phyloP scores from a whole-genome alignment of 164 flowering plant genomes.

The Tetracentron sinense region DNA sequence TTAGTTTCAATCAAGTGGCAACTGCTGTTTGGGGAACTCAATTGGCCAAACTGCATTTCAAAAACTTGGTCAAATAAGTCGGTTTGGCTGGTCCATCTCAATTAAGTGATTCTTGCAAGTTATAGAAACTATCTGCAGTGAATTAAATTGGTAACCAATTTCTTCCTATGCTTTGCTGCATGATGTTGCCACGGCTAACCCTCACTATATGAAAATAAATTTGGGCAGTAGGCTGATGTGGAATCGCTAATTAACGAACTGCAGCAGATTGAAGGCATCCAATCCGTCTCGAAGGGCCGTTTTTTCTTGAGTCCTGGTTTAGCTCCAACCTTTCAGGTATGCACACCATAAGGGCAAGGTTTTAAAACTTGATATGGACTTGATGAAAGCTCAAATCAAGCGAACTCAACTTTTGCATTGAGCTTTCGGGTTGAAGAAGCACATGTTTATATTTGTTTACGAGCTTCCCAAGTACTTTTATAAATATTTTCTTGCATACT shows the following conservation, averaged over 20 bases:
- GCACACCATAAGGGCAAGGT: too few species aligned
- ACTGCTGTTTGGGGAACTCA: not conserved
- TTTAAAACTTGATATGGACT: not conserved
- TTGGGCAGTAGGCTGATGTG: constrained; percentile 87
- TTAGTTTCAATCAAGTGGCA: too few species aligned
- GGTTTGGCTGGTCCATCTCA: not conserved
- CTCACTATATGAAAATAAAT: constrained; percentile 8
- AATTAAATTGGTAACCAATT: not conserved
- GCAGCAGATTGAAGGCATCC: constrained; percentile 58
- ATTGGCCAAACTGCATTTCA: not conserved
- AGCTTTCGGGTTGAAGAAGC: not conserved
- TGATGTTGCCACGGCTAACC: not conserved
- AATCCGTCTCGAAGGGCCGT: constrained; percentile 78
- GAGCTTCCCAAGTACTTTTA: not conserved
- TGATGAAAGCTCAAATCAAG: not conserved
- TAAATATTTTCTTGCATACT: too few species aligned
- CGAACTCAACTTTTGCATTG: not conserved
- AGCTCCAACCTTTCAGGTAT: constrained; percentile 94
- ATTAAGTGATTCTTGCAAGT: not conserved
- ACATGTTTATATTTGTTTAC: not conserved
- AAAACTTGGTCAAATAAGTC: not conserved
- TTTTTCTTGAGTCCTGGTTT: constrained; percentile 92
- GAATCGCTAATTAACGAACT: constrained; percentile 80
- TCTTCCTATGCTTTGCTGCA: not conserved
- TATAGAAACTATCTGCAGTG: not conserved